Percentiles rank a stretch among this genome's conserved stretches.
Conservation (phyloP, 345 rosid species). For the Dipteronia dyeriana region DNA sequence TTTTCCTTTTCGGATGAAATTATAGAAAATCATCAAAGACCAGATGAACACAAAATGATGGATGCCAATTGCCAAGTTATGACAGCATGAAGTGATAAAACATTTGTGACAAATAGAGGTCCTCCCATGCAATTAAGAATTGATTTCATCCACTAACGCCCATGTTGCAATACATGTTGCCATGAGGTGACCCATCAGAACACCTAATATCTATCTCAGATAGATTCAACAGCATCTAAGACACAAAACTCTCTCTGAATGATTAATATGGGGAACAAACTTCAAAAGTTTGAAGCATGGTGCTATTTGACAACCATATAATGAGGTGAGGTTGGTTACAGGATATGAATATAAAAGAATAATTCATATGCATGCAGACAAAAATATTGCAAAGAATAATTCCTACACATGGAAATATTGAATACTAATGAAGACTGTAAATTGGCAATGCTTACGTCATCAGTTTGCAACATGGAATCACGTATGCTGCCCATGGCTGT, state of each 20-base stretch:
- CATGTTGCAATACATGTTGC: no score
- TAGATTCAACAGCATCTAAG: background rate
- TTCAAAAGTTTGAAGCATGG: conserved; percentile 12
- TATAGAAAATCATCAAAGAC: background rate
- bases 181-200: conserved; percentile 1
- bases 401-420: conserved; percentile 2
- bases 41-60: background rate
- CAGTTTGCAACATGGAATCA: conserved; percentile 92
- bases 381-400: conserved; percentile 3
- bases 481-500: conserved; percentile 99
- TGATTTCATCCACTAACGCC: no score
- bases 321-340: background rate
- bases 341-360: background rate
- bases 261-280: background rate
- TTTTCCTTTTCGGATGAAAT: background rate
- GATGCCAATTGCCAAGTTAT: background rate
- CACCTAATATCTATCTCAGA: conserved; percentile 1
- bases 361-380: background rate
- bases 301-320: conserved; percentile 8
- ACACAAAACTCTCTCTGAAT: conserved; percentile 1
- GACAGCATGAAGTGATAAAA: background rate
- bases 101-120: background rate
- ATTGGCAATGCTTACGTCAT: conserved; percentile 58
- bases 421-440: conserved; percentile 17
- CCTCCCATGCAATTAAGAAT: background rate